Conservation (phyloP, 371 early-diverging fungal genomes). For the Mucor ambiguus region DNA sequence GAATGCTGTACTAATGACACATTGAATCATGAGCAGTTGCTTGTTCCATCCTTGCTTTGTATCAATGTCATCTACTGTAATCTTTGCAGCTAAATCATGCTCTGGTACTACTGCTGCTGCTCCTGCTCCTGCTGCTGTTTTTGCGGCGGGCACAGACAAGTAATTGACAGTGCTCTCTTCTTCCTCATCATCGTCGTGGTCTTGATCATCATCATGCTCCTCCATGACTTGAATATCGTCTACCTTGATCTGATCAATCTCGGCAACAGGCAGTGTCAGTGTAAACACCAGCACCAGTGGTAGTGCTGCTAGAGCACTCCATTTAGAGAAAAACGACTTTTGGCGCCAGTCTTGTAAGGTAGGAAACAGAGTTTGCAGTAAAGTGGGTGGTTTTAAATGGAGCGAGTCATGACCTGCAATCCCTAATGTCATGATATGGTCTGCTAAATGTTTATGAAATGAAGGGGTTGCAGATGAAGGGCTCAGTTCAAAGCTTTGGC, state of each 20-base stretch:
- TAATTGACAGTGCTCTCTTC: conserved; percentile 9
- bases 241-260: conserved; percentile 39
- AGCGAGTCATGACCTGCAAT: neutral
- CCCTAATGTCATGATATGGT: neutral
- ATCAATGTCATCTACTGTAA: conserved; percentile 14
- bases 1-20: conserved; percentile 39
- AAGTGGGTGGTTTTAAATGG: neutral
- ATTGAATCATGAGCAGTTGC: conserved; percentile 45
- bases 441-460: neutral
- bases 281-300: conserved; percentile 60
- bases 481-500: conserved; percentile 29
- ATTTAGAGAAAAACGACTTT: conserved; percentile 48
- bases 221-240: conserved; percentile 37
- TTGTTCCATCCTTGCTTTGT: conserved; percentile 42
- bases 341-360: conserved; percentile 54
- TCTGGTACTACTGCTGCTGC: neutral
- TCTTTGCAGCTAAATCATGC: neutral
- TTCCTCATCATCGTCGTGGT: neutral
- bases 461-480: conserved; percentile 12
- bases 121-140: neutral
- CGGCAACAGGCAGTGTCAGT: conserved; percentile 65
- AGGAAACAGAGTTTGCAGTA: conserved; percentile 43
- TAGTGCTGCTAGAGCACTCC: conserved; percentile 53
- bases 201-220: neutral
- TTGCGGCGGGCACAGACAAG: conserved; percentile 22